Evolutionary conservation across 306 rosid species (phyloP).

Genomic region (Cucurbita argyrosperma): DNA sequence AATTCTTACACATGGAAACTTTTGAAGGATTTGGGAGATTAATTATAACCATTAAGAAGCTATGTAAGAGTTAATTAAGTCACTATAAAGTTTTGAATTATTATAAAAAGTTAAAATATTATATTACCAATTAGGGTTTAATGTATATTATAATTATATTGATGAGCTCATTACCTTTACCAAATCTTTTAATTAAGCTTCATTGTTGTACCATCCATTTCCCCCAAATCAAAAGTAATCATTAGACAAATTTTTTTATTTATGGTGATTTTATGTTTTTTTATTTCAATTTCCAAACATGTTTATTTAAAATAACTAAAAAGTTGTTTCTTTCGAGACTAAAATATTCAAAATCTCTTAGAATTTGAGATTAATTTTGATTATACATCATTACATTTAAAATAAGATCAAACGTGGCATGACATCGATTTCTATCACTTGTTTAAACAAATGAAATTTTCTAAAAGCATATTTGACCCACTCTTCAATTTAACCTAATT

Average conservation of each 20-base stretch:
- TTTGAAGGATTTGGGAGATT: too few species aligned
- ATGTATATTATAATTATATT: neutral
- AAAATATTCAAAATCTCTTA: too few species aligned
- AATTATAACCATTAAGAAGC: neutral
- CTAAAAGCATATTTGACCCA: too few species aligned
- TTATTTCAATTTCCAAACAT: neutral
- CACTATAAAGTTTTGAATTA: neutral
- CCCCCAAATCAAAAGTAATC: neutral
- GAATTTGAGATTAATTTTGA: too few species aligned
- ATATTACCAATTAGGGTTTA: neutral
- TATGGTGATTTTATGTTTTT: neutral
- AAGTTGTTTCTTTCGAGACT: too few species aligned
- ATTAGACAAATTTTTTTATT: neutral
- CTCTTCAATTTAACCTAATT: too few species aligned
- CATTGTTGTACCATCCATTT: neutral
- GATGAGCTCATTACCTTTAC: neutral
- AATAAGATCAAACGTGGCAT: too few species aligned
- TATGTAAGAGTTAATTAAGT: neutral
- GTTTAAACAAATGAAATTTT: too few species aligned
- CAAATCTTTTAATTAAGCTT: neutral
- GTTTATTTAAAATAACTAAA: neutral
- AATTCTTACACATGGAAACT: too few species aligned
- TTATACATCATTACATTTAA: too few species aligned
- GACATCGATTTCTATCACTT: neutral
- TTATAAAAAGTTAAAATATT: neutral